Evolutionary conservation across 2,329 filamentous ascomycete genomes (phyloP).

Genomic region (Penicillium sp.): DNA sequence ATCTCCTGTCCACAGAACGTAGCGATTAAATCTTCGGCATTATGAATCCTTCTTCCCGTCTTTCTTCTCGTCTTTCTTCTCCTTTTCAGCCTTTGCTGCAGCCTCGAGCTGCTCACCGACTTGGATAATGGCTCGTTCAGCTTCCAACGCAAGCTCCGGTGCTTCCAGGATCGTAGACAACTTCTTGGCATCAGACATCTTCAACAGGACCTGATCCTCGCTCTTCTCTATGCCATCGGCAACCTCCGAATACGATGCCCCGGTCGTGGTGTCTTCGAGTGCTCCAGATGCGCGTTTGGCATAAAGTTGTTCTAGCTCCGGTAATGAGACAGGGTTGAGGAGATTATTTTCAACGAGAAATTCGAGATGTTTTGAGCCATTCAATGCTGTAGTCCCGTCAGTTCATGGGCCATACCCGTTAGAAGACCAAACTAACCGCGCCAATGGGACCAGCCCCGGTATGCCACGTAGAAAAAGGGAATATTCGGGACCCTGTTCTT

Average conservation of each 20-base stretch:
- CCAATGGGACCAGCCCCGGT: conserved; percentile 88
- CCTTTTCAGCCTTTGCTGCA: conserved; percentile 17
- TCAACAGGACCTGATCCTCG: conserved; percentile 46
- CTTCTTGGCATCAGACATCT: conserved; percentile 51
- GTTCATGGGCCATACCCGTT: background rate
- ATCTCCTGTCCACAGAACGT: background rate
- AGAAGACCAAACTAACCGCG: conserved; percentile 48
- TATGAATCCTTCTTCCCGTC: conserved; percentile 24
- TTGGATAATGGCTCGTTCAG: conserved; percentile 74
- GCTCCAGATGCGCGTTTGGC: conserved; percentile 39
- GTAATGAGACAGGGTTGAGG: conserved; percentile 63
- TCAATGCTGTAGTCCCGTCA: conserved; percentile 56
- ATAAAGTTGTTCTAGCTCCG: conserved; percentile 73
- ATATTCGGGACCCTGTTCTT: conserved; percentile 75
- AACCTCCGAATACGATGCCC: conserved; percentile 30
- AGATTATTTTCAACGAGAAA: conserved; percentile 75
- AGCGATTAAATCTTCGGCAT: background rate
- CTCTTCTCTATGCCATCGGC: conserved; percentile 36
- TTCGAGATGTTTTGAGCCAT: conserved; percentile 79
- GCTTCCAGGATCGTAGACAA: conserved; percentile 63
- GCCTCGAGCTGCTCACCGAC: conserved; percentile 48
- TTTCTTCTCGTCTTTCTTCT: conserved; percentile 2
- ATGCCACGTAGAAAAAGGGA: conserved; percentile 93
- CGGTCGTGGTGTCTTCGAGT: conserved; percentile 24
- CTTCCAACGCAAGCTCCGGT: conserved; percentile 67